phyloP scores from a whole-genome alignment of 2,329 filamentous ascomycete genomes.

The Pyrenochaeta sp. region DNA sequence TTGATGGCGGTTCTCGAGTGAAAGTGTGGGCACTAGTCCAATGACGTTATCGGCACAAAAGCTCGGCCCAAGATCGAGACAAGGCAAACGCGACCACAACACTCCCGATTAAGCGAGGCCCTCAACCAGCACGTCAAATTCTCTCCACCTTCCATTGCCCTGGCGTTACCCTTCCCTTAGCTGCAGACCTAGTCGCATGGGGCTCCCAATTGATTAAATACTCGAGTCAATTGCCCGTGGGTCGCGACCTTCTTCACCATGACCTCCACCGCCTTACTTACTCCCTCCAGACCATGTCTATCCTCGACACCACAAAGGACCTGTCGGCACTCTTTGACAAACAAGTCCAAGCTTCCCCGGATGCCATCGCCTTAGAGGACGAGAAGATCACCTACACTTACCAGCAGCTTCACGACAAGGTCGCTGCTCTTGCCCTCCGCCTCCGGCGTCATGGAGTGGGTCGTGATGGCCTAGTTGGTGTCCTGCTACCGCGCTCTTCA shows the following conservation, averaged over 20 bases:
- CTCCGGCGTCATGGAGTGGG: slow-evolving; percentile 73
- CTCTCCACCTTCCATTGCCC: slow-evolving; percentile 26
- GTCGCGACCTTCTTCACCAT: slow-evolving; percentile 4
- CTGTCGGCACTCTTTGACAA: slow-evolving; percentile 73
- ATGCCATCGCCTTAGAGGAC: slow-evolving; percentile 76
- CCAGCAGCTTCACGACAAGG: slow-evolving; percentile 72
- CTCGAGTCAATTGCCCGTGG: slow-evolving; percentile 21
- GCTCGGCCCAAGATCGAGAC: slow-evolving; percentile 14
- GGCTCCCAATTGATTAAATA: slow-evolving; percentile 24
- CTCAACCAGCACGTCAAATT: slow-evolving; percentile 16
- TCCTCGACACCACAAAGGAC: slow-evolving; percentile 76
- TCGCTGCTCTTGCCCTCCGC: slow-evolving; percentile 68
- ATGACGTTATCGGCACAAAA: slow-evolving; percentile 29
- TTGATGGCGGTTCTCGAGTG: slow-evolving; percentile 12
- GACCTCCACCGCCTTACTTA: slow-evolving; percentile 11
- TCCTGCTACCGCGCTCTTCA: slow-evolving; percentile 76
- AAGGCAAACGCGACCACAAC: slow-evolving; percentile 10
- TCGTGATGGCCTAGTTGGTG: slow-evolving; percentile 76
- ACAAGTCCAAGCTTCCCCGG: slow-evolving; percentile 73
- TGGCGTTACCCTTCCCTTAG: slow-evolving; percentile 19
- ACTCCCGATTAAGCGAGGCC: slow-evolving; percentile 17
- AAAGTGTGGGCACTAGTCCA: slow-evolving; percentile 11
- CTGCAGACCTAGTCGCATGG: slow-evolving; percentile 21
- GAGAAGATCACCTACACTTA: slow-evolving; percentile 73
- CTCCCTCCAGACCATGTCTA: slow-evolving; percentile 58